Conservation (phyloP, 2,329 filamentous ascomycete genomes). For the Aspergillus sp. region DNA sequence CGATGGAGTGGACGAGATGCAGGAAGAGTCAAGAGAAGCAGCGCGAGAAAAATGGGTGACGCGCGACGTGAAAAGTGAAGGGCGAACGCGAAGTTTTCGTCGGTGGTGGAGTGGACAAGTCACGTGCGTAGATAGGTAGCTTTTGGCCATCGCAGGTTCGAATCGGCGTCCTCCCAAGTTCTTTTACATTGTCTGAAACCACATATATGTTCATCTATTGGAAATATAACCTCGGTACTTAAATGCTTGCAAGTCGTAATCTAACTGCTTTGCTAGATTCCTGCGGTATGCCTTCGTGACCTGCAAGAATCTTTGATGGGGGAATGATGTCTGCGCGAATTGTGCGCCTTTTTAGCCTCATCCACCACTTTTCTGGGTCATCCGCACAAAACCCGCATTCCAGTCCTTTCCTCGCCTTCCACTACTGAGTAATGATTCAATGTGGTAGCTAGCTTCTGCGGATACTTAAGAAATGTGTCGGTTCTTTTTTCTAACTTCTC, state of each 20-base stretch:
- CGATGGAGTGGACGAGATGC: not conserved
- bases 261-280: not conserved
- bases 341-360: conserved; percentile 37
- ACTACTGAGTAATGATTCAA: conserved; percentile 11
- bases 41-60: not conserved
- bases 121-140: not conserved
- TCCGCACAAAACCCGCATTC: conserved; percentile 41
- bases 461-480: not conserved
- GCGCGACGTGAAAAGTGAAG: not conserved
- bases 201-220: not conserved
- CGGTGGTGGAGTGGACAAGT: conserved; percentile 11
- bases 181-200: not conserved
- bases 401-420: conserved; percentile 15
- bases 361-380: conserved; percentile 7
- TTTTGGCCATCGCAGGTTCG: conserved; percentile 1
- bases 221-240: too few relatives aligned
- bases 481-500: not conserved
- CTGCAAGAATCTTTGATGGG: not conserved
- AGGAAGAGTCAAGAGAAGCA: not conserved
- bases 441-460: not conserved
- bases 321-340: conserved; percentile 34
- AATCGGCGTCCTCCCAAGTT: not conserved
- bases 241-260: too few relatives aligned
- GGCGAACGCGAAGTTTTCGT: not conserved
- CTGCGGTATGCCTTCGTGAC: not conserved